Conservation (phyloP, 2,329 filamentous ascomycete species). For the Hymenoscyphus infarciens region DNA sequence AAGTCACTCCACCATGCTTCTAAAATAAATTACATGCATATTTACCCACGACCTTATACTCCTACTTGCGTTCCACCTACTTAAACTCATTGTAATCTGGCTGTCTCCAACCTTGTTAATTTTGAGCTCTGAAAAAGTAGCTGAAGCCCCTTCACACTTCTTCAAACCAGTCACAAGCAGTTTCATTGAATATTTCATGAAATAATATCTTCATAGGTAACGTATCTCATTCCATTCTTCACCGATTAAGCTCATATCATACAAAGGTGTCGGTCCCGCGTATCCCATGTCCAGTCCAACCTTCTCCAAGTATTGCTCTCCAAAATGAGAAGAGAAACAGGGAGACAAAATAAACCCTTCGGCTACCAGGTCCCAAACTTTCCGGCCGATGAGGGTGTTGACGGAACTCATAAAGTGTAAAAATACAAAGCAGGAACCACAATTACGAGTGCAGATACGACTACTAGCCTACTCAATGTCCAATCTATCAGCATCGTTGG, state of each 20-base stretch:
- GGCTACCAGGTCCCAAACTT: background rate
- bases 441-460: conserved; percentile 24
- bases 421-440: conserved; percentile 29
- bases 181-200: background rate
- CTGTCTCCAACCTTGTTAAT: background rate
- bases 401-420: conserved; percentile 11
- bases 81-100: too few species aligned
- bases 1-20: background rate
- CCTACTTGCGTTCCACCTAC: too few species aligned
- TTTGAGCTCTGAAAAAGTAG: background rate
- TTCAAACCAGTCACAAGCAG: background rate
- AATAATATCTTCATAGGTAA: background rate
- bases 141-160: background rate
- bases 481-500: conserved; percentile 25
- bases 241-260: conserved; percentile 6
- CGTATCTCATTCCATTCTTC: background rate
- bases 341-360: background rate
- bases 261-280: background rate
- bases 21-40: background rate
- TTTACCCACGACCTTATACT: too few species aligned
- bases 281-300: background rate
- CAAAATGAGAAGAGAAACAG: background rate
- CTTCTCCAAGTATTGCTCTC: background rate
- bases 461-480: conserved; percentile 27
- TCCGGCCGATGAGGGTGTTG: background rate